Conservation (phyloP, 1,284 basidiomycete genomes). For the Heterobasidion parviporum region DNA sequence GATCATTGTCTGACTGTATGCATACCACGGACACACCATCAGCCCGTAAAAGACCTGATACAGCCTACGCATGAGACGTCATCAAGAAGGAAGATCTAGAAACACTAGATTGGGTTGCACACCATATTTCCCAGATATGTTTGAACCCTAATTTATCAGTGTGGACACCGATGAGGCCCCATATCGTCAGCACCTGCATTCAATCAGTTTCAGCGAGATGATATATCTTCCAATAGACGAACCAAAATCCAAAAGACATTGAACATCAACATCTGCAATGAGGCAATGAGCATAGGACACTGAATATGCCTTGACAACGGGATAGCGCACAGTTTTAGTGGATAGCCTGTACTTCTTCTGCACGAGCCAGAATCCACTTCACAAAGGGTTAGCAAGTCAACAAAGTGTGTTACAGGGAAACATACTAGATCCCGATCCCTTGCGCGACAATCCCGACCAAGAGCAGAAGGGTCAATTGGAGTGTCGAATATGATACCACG, state of each 20-base stretch:
- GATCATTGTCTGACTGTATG: slow-evolving; percentile 80
- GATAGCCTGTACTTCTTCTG: slow-evolving; percentile 65
- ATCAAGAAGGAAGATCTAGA: not conserved
- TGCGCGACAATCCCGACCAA: slow-evolving; percentile 75
- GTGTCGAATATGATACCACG: slow-evolving; percentile 58
- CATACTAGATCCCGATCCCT: slow-evolving; percentile 68
- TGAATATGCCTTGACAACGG: not conserved
- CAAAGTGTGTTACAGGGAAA: slow-evolving; percentile 3
- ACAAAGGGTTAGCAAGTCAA: not conserved
- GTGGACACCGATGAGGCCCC: slow-evolving; percentile 74
- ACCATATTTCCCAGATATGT: slow-evolving; percentile 78
- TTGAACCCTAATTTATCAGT: slow-evolving; percentile 74
- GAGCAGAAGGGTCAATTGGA: slow-evolving; percentile 60
- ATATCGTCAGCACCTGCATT: slow-evolving; percentile 52
- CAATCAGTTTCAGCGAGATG: not conserved
- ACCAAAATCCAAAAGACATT: slow-evolving; percentile 70
- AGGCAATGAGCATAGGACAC: not conserved
- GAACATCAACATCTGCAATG: slow-evolving; percentile 56
- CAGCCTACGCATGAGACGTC: slow-evolving; percentile 27
- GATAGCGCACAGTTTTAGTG: slow-evolving; percentile 54
- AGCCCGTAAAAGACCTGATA: slow-evolving; percentile 72
- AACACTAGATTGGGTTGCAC: slow-evolving; percentile 5
- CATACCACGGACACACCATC: slow-evolving; percentile 81
- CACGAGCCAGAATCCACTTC: slow-evolving; percentile 67
- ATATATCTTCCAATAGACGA: slow-evolving; percentile 11